Evolutionary conservation across 2,329 filamentous ascomycete species (phyloP), one percentile per base, ranked within the genome.

Genomic region (Simplicillium sp.): DNA sequence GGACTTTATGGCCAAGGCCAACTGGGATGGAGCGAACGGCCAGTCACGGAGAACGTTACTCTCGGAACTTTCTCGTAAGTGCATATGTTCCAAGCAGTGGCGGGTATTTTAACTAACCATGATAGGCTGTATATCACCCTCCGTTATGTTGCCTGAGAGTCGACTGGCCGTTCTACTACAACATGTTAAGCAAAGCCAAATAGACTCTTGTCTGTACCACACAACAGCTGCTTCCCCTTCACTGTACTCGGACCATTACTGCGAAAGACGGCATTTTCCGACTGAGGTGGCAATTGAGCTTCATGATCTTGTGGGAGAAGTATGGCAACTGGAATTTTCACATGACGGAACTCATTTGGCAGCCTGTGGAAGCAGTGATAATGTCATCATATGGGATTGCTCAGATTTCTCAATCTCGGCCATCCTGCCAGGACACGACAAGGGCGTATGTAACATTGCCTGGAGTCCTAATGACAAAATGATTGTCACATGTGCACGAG

Each of bases 81-180:
- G 13, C 7, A 8, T 34, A 15, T 34, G 38, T 35, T 17, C 28
- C n/a, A 40, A 38, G 15, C 39, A 40, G 44, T 58, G 40, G 65
- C 42, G n/a, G n/a, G 32, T 34, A 28, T 29, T 29, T 17, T 17
- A 15, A 17, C 42, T 41, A 36, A 44, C 34, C 17, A 14, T 9
- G 6, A 29, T 50, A 90, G 85, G 75, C 68, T 95, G 80, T 42
- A 94, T 98, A 58, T 95, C 92, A 2, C 90, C 92, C 0, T 92
- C 88, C 4, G 86, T 95, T 35, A 97, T 98, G 89, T 84, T 98
- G 41, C 92, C 92, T 2, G 87, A 95, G 55, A 86, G 92, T 58
- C 82, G 92, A 7, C 70, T 98, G 35, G 87, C 87, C 2, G 74
- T 80, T 29, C 68, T 98, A 13, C 67, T 98, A 39, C 74, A 89